Base-by-base conservation (phyloP, 2,329 filamentous ascomycete species). In the Cryoendolithus antarcticus region DNA sequence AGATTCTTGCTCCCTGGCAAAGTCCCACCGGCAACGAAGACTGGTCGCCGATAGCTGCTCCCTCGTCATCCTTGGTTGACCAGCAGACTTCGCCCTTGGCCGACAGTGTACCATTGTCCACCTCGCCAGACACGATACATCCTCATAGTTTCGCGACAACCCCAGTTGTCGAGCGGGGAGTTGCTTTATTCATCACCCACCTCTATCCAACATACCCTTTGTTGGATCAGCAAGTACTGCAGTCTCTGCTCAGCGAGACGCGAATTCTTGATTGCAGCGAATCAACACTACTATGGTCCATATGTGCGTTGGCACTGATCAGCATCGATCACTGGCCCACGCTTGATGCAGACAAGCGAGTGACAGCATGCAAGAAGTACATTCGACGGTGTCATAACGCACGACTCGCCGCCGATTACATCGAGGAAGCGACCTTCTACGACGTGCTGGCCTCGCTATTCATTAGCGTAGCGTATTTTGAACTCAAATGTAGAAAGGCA, bases 401-500 rank as follows among this genome's bases (percentile, higher is more conserved):
- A 5, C 35, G 44, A 3, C 34, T 44, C 9, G 27, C 39, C 7
- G 15, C 33, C 5, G 27, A 40, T 6, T 40, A 36, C 6, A 38
- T 38, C 12, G 43, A 43, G 19, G 32, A 39, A 12, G 41, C 41
- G 4, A 32, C 38, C 1, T 37, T 42, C 11, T 33, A 41, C 11
- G 43, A 48, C 30, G 38, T 48, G 1, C 32, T 48, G 12, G 38
- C 40, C 10, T 45, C 43, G 9, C 32, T 45, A 5, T 48, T 48
- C 33, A 42, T 48, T 7, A 41, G 41, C 4, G 41, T 45, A 6
- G 41, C 45, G 1, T 43, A 44, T 12, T 48, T 48, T 32, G 45
- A 48, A 30, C 37, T 48, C 10, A 48, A 46, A 32, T 38, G 41
- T n/a, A 39, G 45, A 30, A 46, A 46, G 10, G 43, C 38, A 13